phyloP scores from a whole-genome alignment of 2,329 filamentous ascomycete genomes.

The Pseudohalonectria lignicola region DNA sequence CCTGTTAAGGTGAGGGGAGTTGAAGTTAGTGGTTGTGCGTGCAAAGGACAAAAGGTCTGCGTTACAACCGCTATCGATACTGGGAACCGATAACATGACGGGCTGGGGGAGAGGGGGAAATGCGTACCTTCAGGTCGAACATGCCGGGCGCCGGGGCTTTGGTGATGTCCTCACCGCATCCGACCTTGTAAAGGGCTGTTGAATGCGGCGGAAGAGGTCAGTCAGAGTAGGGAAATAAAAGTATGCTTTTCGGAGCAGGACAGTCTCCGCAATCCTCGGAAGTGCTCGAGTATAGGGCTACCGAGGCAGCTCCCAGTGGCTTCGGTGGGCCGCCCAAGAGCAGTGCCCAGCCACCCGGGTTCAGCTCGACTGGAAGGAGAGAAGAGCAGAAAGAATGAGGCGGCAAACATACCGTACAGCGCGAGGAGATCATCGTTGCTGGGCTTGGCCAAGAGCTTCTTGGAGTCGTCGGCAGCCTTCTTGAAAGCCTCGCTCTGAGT shows the following conservation, averaged over 20 bases:
- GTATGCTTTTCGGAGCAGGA: not conserved
- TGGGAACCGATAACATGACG: too few species aligned
- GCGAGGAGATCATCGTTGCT: slow-evolving; percentile 53
- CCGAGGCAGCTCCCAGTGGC: not conserved
- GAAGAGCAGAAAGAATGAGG: too few species aligned
- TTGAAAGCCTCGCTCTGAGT: slow-evolving; percentile 36
- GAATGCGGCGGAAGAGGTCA: not conserved
- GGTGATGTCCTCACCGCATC: slow-evolving; percentile 42
- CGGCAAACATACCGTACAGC: slow-evolving; percentile 48
- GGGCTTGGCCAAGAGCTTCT: slow-evolving; percentile 57
- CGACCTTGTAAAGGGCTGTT: slow-evolving; percentile 48
- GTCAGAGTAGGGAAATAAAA: not conserved
- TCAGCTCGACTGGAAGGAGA: too few species aligned
- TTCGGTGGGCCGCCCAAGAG: not conserved
- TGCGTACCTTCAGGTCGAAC: slow-evolving; percentile 57
- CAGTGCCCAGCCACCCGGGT: too few species aligned
- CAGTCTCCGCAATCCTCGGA: too few species aligned
- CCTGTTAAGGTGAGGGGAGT: slow-evolving; percentile 30
- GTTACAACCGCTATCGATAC: too few species aligned
- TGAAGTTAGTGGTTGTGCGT: not conserved
- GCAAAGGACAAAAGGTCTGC: too few species aligned
- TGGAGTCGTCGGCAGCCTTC: slow-evolving; percentile 49
- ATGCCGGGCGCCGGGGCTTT: slow-evolving; percentile 50
- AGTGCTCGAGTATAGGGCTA: too few species aligned
- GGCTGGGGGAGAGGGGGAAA: not conserved